phyloP scores from a whole-genome alignment of 768 basidiomycete species.

The Russula olivacea region DNA sequence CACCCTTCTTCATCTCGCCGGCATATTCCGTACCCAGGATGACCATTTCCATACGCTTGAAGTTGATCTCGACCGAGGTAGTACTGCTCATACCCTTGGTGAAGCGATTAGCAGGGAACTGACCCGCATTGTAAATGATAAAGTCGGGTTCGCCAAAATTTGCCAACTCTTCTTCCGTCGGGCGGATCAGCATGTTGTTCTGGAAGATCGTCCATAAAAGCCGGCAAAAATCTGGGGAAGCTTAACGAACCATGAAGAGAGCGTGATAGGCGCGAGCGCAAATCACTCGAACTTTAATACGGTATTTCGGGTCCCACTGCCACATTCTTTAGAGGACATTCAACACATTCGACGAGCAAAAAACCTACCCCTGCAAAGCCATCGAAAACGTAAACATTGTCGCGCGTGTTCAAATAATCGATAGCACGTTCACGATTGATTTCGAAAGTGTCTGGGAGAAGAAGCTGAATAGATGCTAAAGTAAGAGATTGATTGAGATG shows the following conservation, averaged over 20 bases:
- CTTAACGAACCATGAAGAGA: conserved; percentile 81
- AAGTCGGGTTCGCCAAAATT: conserved; percentile 98
- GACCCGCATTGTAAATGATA: conserved; percentile 99
- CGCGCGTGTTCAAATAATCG: conserved; percentile 97
- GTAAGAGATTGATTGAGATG: background rate
- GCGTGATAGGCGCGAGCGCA: conserved; percentile 98
- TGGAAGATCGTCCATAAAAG: conserved; percentile 30
- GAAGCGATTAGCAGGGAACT: conserved; percentile 99
- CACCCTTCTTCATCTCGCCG: conserved; percentile 99
- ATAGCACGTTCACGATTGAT: conserved; percentile 99
- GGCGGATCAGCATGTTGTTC: conserved; percentile 99
- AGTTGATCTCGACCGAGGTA: conserved; percentile 99
- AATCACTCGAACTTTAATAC: conserved; percentile 99
- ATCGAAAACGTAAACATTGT: conserved; percentile 97
- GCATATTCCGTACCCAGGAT: conserved; percentile 98
- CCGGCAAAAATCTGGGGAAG: conserved; percentile 3
- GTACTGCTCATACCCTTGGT: conserved; percentile 99
- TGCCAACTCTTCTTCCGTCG: conserved; percentile 88
- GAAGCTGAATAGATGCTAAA: background rate
- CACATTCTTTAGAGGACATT: conserved; percentile 12
- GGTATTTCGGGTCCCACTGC: conserved; percentile 97
- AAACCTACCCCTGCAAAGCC: conserved; percentile 78
- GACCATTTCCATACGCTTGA: conserved; percentile 99
- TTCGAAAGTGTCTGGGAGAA: conserved; percentile 83
- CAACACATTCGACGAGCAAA: background rate